Conservation (phyloP, 306 rosid species). For the Prunus dulcis region DNA sequence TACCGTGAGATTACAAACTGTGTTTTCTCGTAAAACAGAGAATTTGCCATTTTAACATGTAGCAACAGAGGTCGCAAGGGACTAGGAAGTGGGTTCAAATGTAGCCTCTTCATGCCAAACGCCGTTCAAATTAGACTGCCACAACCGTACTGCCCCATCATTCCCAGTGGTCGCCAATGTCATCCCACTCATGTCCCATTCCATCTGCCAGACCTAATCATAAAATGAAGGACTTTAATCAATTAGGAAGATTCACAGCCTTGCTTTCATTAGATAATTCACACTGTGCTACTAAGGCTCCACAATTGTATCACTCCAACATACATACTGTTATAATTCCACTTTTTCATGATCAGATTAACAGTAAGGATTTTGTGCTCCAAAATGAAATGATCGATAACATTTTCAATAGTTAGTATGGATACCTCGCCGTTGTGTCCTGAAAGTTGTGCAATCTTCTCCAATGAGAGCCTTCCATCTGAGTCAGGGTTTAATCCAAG, state of each 20-base stretch:
- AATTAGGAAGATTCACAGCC: not conserved
- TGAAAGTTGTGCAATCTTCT: conserved; percentile 59
- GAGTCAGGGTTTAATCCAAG: conserved; percentile 72
- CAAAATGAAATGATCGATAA: not conserved
- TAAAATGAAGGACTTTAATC: conserved; percentile 6
- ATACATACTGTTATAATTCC: not conserved
- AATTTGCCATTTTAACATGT: not conserved
- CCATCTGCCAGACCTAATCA: conserved; percentile 88
- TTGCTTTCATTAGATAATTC: not conserved
- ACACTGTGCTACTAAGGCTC: not conserved
- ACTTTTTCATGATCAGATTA: not conserved
- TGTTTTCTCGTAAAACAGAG: not conserved
- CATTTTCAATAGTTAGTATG: conserved; percentile 5
- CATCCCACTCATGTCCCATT: conserved; percentile 99
- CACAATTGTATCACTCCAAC: not conserved
- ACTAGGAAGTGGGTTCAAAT: conserved; percentile 64
- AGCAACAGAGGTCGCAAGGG: not conserved
- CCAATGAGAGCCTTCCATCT: conserved; percentile 72
- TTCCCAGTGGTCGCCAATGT: conserved; percentile 81
- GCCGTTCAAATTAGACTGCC: conserved; percentile 89
- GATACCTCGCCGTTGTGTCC: conserved; percentile 78
- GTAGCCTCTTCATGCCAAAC: conserved; percentile 88
- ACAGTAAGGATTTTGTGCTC: not conserved
- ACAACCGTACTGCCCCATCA: conserved; percentile 73
- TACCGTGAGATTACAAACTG: not conserved